Evolutionary conservation across 1,139 yeast species (phyloP), one percentile per base, ranked within the genome.

Genomic region (Geotrichum armillariae): DNA sequence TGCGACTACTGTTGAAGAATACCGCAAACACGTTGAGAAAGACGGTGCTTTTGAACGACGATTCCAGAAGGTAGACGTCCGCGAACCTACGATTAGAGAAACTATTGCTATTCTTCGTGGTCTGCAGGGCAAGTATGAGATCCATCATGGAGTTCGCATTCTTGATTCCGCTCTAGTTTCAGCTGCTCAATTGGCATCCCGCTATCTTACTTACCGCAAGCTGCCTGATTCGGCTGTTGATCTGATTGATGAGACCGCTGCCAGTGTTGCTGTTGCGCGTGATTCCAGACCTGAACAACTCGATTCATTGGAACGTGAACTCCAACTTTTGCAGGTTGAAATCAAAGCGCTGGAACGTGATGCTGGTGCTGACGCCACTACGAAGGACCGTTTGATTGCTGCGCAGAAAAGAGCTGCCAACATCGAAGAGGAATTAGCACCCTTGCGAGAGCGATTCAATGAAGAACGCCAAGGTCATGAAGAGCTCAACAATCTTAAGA

Each of bases 31-130:
- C 65, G 85, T 93, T 56, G 89, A 94, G 64, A 93, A 93, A 69
- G 99, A 93, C 70, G 99, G 96, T 67, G 99, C 99, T 0, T 91
- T 93, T 68, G 99, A 93, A 70, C 86, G 99, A 78, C 82, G 99
- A 68, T 93, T 93, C 79, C 99, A 93, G 71, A 90, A 89, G 67
- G 87, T 94, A 60, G 96, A 91, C 64, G 98, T 93, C 18, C 89
- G 88, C 45, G 99, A 95, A 61, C 93, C 98, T 51, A 85, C 96
- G 0, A 81, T 89, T 29, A 79, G 85, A 59, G 98, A 93, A 71
- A 90, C 99, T 0, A 89, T 93, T 49, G 97, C 98, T 7, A 93
- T 93, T 55, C 79, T 94, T 60, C 85, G 99, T 77, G 99, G 99
- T 56, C 78, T 94, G 61, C 98, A 93, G 69, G 94, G 88, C 67